Percentiles rank a stretch among this genome's conserved stretches.
phyloP scores from a whole-genome alignment of 331 rosid species.

The Pyrus hybrid region DNA sequence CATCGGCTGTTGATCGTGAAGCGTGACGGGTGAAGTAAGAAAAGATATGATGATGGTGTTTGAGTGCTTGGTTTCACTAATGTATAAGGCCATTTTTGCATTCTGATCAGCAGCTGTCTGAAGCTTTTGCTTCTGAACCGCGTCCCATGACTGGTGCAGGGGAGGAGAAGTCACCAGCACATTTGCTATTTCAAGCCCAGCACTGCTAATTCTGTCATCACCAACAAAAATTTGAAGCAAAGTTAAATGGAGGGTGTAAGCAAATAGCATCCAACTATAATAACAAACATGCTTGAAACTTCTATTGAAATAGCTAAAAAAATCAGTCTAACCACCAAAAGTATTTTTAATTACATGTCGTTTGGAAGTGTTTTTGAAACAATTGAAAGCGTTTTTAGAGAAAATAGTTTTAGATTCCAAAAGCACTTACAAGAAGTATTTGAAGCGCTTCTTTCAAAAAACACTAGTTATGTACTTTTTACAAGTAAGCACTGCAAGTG shows the following conservation, averaged over 20 bases:
- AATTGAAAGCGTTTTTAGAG: rapidly evolving
- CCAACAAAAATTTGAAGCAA: neutral
- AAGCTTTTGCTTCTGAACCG: neutral
- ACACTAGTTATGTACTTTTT: too few species aligned
- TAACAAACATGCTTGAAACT: too few species aligned
- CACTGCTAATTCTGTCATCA: constrained; percentile 32
- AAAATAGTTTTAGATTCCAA: too few species aligned
- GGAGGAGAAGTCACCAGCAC: constrained; percentile 19
- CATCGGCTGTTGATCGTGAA: neutral
- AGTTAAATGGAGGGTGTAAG: neutral
- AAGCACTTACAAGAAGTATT: too few species aligned
- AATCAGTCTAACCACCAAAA: too few species aligned
- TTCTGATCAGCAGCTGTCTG: neutral
- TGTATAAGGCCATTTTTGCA: neutral
- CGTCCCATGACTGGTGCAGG: constrained; percentile 20
- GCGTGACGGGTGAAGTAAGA: neutral
- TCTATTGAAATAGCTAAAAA: too few species aligned
- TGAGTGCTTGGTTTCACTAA: neutral
- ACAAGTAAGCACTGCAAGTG: too few species aligned
- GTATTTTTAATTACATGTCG: neutral
- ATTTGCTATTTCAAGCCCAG: constrained; percentile 21
- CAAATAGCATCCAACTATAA: too few species aligned
- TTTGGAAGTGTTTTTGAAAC: too few species aligned
- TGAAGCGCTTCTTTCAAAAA: too few species aligned
- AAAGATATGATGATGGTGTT: constrained; percentile 25